phyloP scores from a whole-genome alignment of 2,329 filamentous ascomycete species.

The Pseudogymnoascus sp. region DNA sequence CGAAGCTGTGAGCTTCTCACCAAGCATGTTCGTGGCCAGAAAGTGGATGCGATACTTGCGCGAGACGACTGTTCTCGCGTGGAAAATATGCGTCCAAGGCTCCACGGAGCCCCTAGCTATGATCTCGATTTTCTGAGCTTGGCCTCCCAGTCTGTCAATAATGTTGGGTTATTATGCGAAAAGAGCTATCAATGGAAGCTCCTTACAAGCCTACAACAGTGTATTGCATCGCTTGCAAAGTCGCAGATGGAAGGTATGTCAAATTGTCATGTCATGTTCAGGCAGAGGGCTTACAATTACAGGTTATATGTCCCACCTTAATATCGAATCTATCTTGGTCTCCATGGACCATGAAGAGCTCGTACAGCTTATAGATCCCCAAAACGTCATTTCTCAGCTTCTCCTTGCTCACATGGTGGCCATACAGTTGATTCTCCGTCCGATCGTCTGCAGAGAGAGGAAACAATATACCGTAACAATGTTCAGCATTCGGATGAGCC shows the following conservation, averaged over 20 bases:
- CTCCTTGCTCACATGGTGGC: background rate
- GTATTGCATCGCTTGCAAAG: background rate
- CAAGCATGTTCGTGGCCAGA: constrained; percentile 32
- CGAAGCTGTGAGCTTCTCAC: constrained; percentile 50
- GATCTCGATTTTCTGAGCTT: background rate
- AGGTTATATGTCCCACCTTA: constrained; percentile 1
- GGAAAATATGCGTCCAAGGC: background rate
- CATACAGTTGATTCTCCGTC: background rate
- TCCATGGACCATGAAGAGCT: constrained; percentile 3
- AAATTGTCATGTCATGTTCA: background rate
- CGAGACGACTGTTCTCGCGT: background rate
- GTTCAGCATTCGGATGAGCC: constrained; percentile 17
- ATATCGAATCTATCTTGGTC: constrained; percentile 3
- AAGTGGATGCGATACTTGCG: background rate
- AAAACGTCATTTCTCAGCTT: constrained; percentile 10
- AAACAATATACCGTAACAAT: constrained; percentile 17
- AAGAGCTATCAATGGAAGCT: background rate
- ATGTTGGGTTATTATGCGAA: constrained; percentile 3
- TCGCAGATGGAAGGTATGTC: background rate
- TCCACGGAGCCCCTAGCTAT: background rate
- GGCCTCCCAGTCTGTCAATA: background rate
- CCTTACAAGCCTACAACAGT: background rate
- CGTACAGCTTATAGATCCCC: constrained; percentile 11
- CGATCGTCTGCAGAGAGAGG: constrained; percentile 12
- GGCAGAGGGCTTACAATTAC: background rate